A percentile compares a stretch with the other conserved stretches of the same genome.
These are phyloP conservation scores for Pascua guehoae DNA, from an alignment of 1,284 basidiomycete species.

Conservation along the genomic window DNA sequence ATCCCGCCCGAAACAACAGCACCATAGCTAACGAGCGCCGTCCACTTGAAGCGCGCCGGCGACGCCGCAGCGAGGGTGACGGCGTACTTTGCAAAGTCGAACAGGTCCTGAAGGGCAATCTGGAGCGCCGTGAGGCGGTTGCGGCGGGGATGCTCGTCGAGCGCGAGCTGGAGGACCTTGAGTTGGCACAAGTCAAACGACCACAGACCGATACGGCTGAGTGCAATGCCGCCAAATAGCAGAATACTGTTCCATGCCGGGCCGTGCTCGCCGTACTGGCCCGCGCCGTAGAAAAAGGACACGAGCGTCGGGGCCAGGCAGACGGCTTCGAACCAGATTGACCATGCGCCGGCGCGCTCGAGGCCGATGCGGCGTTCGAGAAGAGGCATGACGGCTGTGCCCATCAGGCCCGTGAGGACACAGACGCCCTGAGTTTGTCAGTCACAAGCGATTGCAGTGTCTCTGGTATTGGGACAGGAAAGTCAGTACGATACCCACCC, in stretches of 20 bases:
- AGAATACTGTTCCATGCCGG: slow-evolving; percentile 31
- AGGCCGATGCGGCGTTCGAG: slow-evolving; percentile 50
- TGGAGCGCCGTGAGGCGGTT: slow-evolving; percentile 49
- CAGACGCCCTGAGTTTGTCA: slow-evolving; percentile 35
- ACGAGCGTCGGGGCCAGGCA: slow-evolving; percentile 41
- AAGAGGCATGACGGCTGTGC: slow-evolving; percentile 52
- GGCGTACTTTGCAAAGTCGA: slow-evolving; percentile 47
- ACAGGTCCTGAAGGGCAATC: slow-evolving; percentile 47
- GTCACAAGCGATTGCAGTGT: no score
- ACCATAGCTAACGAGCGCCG: slow-evolving; percentile 45
- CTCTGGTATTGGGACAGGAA: not conserved
- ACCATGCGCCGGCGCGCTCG: slow-evolving; percentile 53
- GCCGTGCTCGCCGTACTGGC: slow-evolving; percentile 34
- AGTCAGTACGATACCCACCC: slow-evolving; percentile 23
- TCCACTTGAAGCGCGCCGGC: slow-evolving; percentile 43
- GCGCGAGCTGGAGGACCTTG: slow-evolving; percentile 48
- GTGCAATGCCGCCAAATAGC: slow-evolving; percentile 39
- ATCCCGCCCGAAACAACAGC: slow-evolving; percentile 36
- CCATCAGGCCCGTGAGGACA: slow-evolving; percentile 51
- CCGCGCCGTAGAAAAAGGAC: slow-evolving; percentile 32
- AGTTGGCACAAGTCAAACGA: slow-evolving; percentile 50
- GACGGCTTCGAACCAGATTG: slow-evolving; percentile 46
- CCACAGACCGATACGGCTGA: slow-evolving; percentile 50
- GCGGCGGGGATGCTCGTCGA: slow-evolving; percentile 43
- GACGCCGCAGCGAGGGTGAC: slow-evolving; percentile 31